phyloP scores from a whole-genome alignment of 1,284 basidiomycete species.

The Schizophyllum commune region DNA sequence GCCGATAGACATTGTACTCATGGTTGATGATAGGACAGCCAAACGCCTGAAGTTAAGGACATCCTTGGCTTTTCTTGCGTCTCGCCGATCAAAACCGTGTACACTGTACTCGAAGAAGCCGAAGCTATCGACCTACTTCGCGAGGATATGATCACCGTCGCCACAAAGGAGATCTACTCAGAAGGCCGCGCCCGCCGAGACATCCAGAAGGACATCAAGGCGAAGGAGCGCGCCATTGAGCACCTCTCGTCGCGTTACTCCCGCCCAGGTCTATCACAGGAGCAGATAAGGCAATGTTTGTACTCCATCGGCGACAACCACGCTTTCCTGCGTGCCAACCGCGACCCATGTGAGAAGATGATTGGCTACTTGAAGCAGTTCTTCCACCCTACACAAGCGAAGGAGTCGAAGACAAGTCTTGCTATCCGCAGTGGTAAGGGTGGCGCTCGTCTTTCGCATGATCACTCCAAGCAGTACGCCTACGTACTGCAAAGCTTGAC shows the following conservation, averaged over 20 bases:
- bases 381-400: slow-evolving; percentile 64
- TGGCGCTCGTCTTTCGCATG: slow-evolving; percentile 72
- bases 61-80: slow-evolving; percentile 71
- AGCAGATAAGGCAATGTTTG: slow-evolving; percentile 63
- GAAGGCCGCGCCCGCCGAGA: slow-evolving; percentile 65
- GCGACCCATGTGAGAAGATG: slow-evolving; percentile 78
- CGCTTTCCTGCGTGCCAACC: slow-evolving; percentile 72
- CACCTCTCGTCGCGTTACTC: slow-evolving; percentile 55
- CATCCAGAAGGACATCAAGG: slow-evolving; percentile 71
- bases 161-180: slow-evolving; percentile 72
- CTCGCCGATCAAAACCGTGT: slow-evolving; percentile 64
- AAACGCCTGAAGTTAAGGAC: slow-evolving; percentile 67
- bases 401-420: slow-evolving; percentile 53
- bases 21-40: too few species aligned
- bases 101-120: slow-evolving; percentile 53
- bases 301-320: slow-evolving; percentile 83
- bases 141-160: slow-evolving; percentile 61
- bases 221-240: slow-evolving; percentile 76
- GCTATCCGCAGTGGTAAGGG: slow-evolving; percentile 71
- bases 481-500: slow-evolving; percentile 79
- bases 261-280: slow-evolving; percentile 47
- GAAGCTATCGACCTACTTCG: slow-evolving; percentile 60
- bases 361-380: slow-evolving; percentile 64
- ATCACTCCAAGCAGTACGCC: slow-evolving; percentile 73
- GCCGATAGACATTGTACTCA: too few species aligned